Percentiles rank a stretch among this genome's conserved stretches.
Evolutionary conservation across 331 rosid genomes (phyloP).

Genomic region (Pyrus hybrid): DNA sequence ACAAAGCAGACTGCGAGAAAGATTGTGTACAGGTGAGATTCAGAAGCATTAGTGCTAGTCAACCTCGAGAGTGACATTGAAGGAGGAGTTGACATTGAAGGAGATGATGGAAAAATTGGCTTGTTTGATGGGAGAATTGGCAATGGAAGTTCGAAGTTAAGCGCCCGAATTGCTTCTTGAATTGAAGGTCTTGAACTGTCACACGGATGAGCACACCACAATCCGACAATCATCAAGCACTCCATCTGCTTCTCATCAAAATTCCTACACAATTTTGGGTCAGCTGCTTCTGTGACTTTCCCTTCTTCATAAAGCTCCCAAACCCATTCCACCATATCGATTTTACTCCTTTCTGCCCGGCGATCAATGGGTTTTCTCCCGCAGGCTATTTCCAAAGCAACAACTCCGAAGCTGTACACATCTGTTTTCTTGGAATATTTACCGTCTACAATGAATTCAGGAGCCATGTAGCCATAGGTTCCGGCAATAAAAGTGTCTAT

Average conservation of each 20-base stretch:
- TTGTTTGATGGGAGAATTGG: neutral
- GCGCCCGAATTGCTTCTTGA: neutral
- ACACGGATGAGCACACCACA: neutral
- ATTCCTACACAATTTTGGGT: neutral
- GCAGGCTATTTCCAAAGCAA: too few species aligned
- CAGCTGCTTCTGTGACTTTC: neutral
- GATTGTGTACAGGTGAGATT: neutral
- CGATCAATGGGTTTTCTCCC: too few species aligned
- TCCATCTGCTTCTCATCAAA: neutral
- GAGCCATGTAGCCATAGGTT: neutral
- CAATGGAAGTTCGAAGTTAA: neutral
- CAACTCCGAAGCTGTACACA: too few species aligned
- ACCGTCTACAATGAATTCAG: accelerated
- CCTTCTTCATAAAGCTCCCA: neutral
- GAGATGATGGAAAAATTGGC: too few species aligned
- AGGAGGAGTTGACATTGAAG: too few species aligned
- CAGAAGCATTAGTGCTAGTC: neutral
- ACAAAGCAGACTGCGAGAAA: too few species aligned
- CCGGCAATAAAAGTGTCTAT: neutral
- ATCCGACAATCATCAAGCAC: neutral
- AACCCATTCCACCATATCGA: neutral
- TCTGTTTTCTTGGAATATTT: too few species aligned
- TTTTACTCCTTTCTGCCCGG: neutral
- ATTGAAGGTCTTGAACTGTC: neutral
- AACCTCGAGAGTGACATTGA: neutral